Percentiles rank a stretch among this genome's conserved stretches.
Evolutionary conservation across 306 rosid species (phyloP).

Genomic region (Macrotyloma uniflorum): DNA sequence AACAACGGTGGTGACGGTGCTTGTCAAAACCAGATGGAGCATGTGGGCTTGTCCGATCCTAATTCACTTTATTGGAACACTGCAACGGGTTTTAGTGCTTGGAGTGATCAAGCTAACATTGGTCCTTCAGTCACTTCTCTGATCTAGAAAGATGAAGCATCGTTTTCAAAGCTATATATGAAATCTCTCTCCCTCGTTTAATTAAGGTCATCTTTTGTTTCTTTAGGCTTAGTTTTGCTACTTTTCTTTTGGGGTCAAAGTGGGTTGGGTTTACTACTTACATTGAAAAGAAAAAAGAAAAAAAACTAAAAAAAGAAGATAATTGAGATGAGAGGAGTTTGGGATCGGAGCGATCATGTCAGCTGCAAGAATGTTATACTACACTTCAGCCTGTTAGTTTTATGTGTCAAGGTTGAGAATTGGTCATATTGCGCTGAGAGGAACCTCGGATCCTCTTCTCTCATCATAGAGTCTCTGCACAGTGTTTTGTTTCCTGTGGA

Average conservation of each 20-base stretch:
- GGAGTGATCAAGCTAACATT: conserved; percentile 73
- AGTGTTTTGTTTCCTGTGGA: conserved; percentile 18
- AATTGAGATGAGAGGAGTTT: conserved; percentile 56
- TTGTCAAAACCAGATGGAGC: conserved; percentile 60
- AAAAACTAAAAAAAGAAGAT: neutral
- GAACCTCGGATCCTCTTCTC: conserved; percentile 98
- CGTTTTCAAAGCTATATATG: conserved; percentile 21
- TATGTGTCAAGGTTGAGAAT: conserved; percentile 68
- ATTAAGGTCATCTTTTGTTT: conserved; percentile 32
- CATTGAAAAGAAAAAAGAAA: conserved; percentile 7
- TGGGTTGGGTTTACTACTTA: conserved; percentile 38
- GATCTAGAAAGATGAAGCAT: conserved; percentile 61
- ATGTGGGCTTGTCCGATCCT: conserved; percentile 63
- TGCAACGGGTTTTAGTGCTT: conserved; percentile 50
- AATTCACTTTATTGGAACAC: conserved; percentile 77
- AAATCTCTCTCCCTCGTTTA: conserved; percentile 42
- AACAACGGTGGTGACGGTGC: conserved; percentile 14
- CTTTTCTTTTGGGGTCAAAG: conserved; percentile 32
- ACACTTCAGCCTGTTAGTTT: conserved; percentile 59
- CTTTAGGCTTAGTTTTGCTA: conserved; percentile 26
- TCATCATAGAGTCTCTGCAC: conserved; percentile 40
- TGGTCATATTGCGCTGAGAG: conserved; percentile 86
- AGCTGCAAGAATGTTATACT: conserved; percentile 70
- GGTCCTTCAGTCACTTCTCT: conserved; percentile 84
- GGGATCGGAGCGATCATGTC: conserved; percentile 99